Conservation (phyloP, 2,329 filamentous ascomycete species). For the Rhinocladiella similis region DNA sequence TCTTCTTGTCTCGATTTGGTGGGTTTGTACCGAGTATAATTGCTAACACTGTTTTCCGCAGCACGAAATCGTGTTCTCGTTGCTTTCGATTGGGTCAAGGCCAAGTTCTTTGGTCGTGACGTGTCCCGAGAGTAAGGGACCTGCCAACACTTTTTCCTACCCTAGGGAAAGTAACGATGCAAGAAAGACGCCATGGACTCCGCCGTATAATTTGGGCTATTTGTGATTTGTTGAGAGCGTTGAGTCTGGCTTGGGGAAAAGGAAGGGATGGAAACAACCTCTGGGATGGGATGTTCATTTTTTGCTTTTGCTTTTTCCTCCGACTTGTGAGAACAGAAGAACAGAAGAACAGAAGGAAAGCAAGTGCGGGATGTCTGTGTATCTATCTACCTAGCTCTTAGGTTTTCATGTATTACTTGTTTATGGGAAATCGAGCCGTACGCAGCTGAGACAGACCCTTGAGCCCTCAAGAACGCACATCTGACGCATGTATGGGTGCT, state of each 20-base stretch:
- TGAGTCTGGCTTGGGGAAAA: not conserved
- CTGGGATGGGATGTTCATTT: not conserved
- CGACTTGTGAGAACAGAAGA: not conserved
- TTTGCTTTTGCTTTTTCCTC: no score
- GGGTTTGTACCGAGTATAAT: not conserved
- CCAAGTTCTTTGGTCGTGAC: constrained; percentile 93
- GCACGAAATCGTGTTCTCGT: constrained; percentile 94
- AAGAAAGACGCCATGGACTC: not conserved
- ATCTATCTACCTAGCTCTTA: no score
- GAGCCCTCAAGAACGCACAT: no score
- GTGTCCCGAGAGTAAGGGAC: constrained; percentile 61
- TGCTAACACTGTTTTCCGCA: constrained; percentile 39
- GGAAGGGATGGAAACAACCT: not conserved
- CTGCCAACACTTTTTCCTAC: no score
- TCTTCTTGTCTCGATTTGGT: constrained; percentile 3
- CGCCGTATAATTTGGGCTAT: not conserved
- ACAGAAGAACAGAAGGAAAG: no score
- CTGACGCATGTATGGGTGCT: no score
- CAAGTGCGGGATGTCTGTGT: no score
- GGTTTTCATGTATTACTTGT: no score
- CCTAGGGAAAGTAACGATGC: not conserved
- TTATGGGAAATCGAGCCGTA: no score
- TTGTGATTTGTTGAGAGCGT: not conserved
- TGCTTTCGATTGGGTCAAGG: constrained; percentile 93
- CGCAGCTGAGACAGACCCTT: no score